Conservation (phyloP, 2,329 filamentous ascomycete species). For the Trichoderma simmonsii region DNA sequence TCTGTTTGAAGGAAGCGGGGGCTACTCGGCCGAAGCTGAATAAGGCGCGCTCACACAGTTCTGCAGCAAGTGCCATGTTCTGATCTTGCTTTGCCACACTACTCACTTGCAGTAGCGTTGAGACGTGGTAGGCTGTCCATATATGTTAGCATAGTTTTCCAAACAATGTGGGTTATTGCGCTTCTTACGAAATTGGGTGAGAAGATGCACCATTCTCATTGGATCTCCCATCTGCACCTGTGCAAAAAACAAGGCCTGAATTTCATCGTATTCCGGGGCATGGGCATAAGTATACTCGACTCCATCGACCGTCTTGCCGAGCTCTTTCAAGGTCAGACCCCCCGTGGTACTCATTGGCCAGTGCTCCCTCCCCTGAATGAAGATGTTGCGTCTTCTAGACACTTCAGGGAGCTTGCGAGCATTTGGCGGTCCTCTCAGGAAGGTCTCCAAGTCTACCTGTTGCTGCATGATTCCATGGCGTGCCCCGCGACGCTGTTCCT, state of each 20-base stretch:
- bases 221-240: conserved; percentile 83
- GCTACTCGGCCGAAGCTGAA: conserved; percentile 91
- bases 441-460: conserved; percentile 57
- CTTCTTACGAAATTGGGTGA: conserved; percentile 45
- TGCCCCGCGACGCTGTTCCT: conserved; percentile 39
- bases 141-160: not conserved
- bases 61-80: conserved; percentile 79
- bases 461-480: conserved; percentile 38
- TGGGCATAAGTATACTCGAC: conserved; percentile 75
- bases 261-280: conserved; percentile 66
- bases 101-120: conserved; percentile 88
- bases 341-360: conserved; percentile 80
- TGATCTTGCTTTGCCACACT: conserved; percentile 89
- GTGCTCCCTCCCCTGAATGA: conserved; percentile 80
- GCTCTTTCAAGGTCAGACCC: conserved; percentile 75
- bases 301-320: conserved; percentile 45
- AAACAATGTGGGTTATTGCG: not conserved
- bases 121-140: conserved; percentile 77
- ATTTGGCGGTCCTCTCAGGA: conserved; percentile 52
- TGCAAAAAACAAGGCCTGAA: conserved; percentile 73
- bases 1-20: conserved; percentile 75
- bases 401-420: conserved; percentile 64
- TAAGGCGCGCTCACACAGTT: conserved; percentile 84
- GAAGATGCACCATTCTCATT: conserved; percentile 72
- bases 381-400: conserved; percentile 72